Evolutionary conservation across 1,139 yeast genomes (phyloP).

Genomic region (Meyerozyma sp.): DNA sequence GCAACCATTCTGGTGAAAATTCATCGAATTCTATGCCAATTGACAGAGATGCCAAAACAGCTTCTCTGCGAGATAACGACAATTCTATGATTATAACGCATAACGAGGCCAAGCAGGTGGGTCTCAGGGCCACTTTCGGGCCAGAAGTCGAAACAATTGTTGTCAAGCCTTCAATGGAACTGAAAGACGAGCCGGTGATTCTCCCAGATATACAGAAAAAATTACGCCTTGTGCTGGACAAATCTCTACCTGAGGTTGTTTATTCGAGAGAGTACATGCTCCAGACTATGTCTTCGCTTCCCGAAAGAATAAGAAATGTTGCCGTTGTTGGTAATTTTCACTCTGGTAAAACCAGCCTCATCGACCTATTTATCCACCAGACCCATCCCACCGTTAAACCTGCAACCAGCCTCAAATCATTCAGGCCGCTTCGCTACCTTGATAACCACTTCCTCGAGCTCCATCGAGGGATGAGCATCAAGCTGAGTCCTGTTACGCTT

Average conservation of each 20-base stretch:
- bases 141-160: slow-evolving; percentile 57
- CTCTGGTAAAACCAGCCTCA: slow-evolving; percentile 80
- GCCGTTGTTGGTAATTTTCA: slow-evolving; percentile 78
- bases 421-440: slow-evolving; percentile 52
- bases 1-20: background rate
- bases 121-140: slow-evolving; percentile 33
- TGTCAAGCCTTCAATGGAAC: slow-evolving; percentile 13
- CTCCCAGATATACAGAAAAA: slow-evolving; percentile 43
- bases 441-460: slow-evolving; percentile 70
- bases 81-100: background rate
- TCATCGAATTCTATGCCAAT: slow-evolving; percentile 3
- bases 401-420: slow-evolving; percentile 21
- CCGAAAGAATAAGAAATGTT: slow-evolving; percentile 71
- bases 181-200: slow-evolving; percentile 55
- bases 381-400: slow-evolving; percentile 47
- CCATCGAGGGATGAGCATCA: slow-evolving; percentile 66
- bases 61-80: background rate
- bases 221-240: slow-evolving; percentile 39
- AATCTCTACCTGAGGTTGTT: slow-evolving; percentile 47
- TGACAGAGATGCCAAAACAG: slow-evolving; percentile 10
- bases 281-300: slow-evolving; percentile 39
- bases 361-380: slow-evolving; percentile 63
- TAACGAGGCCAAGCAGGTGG: background rate
- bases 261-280: slow-evolving; percentile 64
- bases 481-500: slow-evolving; percentile 57